A percentile compares a stretch with the other conserved stretches of the same genome.
Conservation (phyloP, 1,284 basidiomycete species). For the Moesziomyces parantarcticus region DNA sequence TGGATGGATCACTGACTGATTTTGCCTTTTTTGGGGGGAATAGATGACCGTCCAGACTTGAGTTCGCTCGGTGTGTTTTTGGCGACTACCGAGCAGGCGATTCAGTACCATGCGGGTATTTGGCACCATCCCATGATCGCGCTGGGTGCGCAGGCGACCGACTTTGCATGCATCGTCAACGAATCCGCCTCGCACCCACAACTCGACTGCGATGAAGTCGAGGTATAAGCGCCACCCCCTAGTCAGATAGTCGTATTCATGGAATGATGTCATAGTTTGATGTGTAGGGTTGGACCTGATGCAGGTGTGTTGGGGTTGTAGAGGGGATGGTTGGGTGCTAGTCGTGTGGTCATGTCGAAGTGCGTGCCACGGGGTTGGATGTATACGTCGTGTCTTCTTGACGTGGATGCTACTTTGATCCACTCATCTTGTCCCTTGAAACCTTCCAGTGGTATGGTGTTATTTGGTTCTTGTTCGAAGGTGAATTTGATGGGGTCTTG, state of each 20-base stretch:
- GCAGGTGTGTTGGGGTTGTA: conserved; percentile 1
- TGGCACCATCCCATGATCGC: conserved; percentile 65
- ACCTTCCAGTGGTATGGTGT: too few relatives aligned
- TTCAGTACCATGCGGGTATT: conserved; percentile 58
- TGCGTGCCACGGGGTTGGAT: background rate
- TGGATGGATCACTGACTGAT: conserved; percentile 3
- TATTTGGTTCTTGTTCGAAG: conserved; percentile 1
- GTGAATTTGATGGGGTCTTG: conserved; percentile 15
- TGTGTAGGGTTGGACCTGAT: conserved; percentile 15
- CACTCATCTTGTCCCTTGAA: conserved; percentile 1
- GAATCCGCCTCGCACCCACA: conserved; percentile 42
- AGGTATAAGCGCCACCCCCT: conserved; percentile 10
- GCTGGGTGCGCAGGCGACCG: conserved; percentile 45
- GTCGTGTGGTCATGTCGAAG: conserved; percentile 8
- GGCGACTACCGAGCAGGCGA: conserved; percentile 55
- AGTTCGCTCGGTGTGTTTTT: conserved; percentile 51
- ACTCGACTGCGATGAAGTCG: conserved; percentile 57
- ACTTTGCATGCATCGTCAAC: conserved; percentile 64
- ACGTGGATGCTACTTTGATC: conserved; percentile 12
- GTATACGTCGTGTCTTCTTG: conserved; percentile 23
- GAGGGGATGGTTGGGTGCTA: conserved; percentile 18
- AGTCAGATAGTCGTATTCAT: too few relatives aligned
- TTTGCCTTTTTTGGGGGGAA: background rate
- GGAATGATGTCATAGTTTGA: conserved; percentile 18
- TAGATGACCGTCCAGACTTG: conserved; percentile 62